Evolutionary conservation across 2,329 filamentous ascomycete species (phyloP), one percentile per base, ranked within the genome.

Genomic region (Botryotinia globosa): DNA sequence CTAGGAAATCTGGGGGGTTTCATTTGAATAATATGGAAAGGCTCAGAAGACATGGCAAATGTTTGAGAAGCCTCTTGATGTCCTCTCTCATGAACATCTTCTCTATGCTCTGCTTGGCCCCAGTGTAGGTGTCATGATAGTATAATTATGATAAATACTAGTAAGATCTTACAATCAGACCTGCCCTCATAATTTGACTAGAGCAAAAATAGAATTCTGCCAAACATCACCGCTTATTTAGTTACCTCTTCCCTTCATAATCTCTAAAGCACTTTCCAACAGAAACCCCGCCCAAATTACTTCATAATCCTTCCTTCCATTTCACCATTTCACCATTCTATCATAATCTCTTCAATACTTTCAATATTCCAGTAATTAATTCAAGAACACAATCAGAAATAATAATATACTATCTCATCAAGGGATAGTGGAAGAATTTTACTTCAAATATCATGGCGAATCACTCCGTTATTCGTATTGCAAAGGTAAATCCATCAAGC

Each of bases 381-480:
- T 18, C n/a, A n/a, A 62, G 34, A 42, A 20, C 0, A 29, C 2
- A 42, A 63, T 20, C 16, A n/a, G 25, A 63, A 44, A 63, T 18
- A 37, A 42, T 42, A 42, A 29, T 16, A 63, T 29, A 9, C 18
- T 7, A 42, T n/a, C n/a, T 44, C 25, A 4, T 20, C 39, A 29
- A 44, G 8, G 20, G 3, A 10, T 39, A 37, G 5, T 63, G 59
- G 59, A 29, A 39, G 14, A 10, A 39, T 42, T n/a, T 42, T 4
- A 20, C 14, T 29, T 63, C 39, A 9, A 4, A 42, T 12, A 29
- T 29, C 59, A 93, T 93, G 91, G 89, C 91, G 75, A 94, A 96
- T 82, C 93, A 97, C 82, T 93, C 92, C 74, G 93, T 97, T 79
- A 90, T 97, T 77, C 92, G 94, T 76, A 95, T 97, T 82, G 92